Base-by-base conservation (phyloP, 257 asterid genomes). In the Buddleja alternifolia region DNA sequence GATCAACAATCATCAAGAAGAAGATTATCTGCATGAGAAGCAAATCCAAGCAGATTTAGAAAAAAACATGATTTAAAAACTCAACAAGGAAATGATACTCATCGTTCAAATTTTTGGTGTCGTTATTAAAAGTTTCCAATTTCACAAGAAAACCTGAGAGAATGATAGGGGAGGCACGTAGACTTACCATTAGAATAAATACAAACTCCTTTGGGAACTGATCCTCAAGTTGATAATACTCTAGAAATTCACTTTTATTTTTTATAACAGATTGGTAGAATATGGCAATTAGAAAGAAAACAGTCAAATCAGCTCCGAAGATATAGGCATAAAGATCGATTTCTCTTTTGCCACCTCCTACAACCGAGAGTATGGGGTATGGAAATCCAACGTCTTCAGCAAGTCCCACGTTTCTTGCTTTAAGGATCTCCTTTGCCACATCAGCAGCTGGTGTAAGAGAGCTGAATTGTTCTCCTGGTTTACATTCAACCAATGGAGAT, bases 361-460 rank as follows among this genome's bases (percentile, higher is more conserved):
- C 79, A 7, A 89, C 95, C 4, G 97, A 85, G 58, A 86, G 77
- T 76, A 91, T 84, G 61, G 65, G 56, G 66, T 91, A 94, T 15
- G 97, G 96, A 75, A 94, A 89, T 73, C 96, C 89, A 81, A 77
- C 85, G 78, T 80, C 82, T 66, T 84, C 85, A 50, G 78, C 72
- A 73, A 86, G 70, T 52, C 92, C 92, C 77, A 69, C 63, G 24
- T 24, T 24, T 66, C 83, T 82, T 60, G 84, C 97, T 66, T 67
- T 81, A 67, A 76, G 89, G 71, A 94, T 89, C 78, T 94, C 96
- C 57, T 87, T 87, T 19, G 97, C 90, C 58, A 94, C 82, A 70
- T 94, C 99, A 70, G 99, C 90, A 25, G 99, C 99, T 24, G 99
- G 99, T 51, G 99, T 94, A 77, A 94, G 91, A 65, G 99, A 91